Evolutionary conservation across 192 early-diverging fungal species (phyloP).

Genomic region (Dispira simplex): DNA sequence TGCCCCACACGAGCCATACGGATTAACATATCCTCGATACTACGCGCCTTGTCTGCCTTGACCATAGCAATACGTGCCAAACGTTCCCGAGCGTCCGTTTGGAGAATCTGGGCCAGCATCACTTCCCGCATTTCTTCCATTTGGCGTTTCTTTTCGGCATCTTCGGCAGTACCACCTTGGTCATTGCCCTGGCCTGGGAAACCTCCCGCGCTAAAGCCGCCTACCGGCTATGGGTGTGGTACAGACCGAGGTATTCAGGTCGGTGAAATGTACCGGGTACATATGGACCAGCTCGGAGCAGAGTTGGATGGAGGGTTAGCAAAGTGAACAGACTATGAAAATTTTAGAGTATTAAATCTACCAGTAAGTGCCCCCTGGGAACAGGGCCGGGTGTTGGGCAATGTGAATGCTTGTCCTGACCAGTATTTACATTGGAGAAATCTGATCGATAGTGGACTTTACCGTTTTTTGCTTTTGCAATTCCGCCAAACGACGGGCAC

Average conservation of each 20-base stretch:
- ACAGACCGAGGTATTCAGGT: no score
- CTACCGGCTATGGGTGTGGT: not conserved
- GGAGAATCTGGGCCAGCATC: slow-evolving; percentile 71
- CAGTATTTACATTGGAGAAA: no score
- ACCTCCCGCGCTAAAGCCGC: slow-evolving; percentile 24
- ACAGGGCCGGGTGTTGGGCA: no score
- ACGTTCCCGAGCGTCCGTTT: slow-evolving; percentile 65
- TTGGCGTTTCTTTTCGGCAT: slow-evolving; percentile 57
- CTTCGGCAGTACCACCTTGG: slow-evolving; percentile 27
- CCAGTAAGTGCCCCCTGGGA: no score
- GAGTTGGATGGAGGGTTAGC: no score
- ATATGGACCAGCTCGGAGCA: no score
- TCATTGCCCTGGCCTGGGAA: slow-evolving; percentile 21
- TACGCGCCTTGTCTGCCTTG: slow-evolving; percentile 72
- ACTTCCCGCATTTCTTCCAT: slow-evolving; percentile 72
- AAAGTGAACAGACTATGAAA: no score
- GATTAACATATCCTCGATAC: slow-evolving; percentile 79
- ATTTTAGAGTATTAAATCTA: no score
- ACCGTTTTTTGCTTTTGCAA: slow-evolving; percentile 19
- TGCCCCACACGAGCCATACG: slow-evolving; percentile 79
- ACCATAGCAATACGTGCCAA: slow-evolving; percentile 83
- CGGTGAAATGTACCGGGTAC: no score
- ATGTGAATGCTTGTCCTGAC: no score
- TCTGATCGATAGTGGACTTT: no score
- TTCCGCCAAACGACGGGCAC: slow-evolving; percentile 49